Evolutionary conservation across 2,329 filamentous ascomycete species (phyloP), one percentile per base, ranked within the genome.

Genomic region (Incumbomyces lentus): DNA sequence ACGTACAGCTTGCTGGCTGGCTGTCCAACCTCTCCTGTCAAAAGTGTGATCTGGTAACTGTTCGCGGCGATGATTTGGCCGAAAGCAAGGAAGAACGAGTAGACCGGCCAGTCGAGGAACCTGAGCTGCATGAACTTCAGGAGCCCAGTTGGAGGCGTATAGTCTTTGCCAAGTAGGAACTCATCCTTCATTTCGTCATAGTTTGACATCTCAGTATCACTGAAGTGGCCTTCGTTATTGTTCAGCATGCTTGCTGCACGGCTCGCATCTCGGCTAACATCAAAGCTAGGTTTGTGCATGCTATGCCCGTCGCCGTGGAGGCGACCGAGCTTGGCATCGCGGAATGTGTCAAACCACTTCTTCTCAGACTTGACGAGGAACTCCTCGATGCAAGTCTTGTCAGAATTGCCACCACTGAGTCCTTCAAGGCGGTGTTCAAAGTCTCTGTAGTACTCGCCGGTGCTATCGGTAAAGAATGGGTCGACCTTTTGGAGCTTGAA

Each of bases 21-120:
- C 58, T 82, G 70, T 46, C 76, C 78, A 16, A 78, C 68, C 54
- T 79, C 73, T 14, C 79, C 80, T 0, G 77, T 79, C 16, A 84
- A 68, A n/a, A 84, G 68, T 0, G 78, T 81, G 57, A 83, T 77
- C 58, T 83, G 80, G 61, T 82, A 82, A 0, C 77, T 81, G 61
- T 81, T 82, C 47, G 77, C 75, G 1, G 79, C 76, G 41, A 82
- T 74, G 50, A 82, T 76, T 55, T 82, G 78, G 17, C 76, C 75
- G 31, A 80, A 67, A 7, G 76, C 76, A 14, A 82, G 69, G 39
- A 82, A 67, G 50, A 81, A 69, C 2, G 75, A 73, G 59, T 82
- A 82, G 6, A 81, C 58, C 0, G 78, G 79, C 78, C 78, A 82
- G 55, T 80, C 76, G n/a, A 74, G 74, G 45, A 81, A 60, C 31